A percentile compares a stretch with the other conserved stretches of the same genome.
phyloP scores from a whole-genome alignment of 2,329 filamentous ascomycete genomes.

The Plenodomus biglobosus region DNA sequence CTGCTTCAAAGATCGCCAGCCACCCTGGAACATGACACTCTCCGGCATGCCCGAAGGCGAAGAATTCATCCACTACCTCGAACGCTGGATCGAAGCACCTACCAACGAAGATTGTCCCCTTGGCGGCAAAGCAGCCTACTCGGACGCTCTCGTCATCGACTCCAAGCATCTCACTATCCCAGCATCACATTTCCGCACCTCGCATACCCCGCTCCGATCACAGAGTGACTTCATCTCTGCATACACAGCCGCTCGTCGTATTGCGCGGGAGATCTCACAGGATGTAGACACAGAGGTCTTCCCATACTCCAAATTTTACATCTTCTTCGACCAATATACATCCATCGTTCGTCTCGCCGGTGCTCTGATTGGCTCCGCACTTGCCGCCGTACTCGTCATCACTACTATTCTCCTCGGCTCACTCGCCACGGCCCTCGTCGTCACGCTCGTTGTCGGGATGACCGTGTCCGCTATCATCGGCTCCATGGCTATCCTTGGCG shows the following conservation, averaged over 20 bases:
- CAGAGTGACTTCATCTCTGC: conserved; percentile 92
- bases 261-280: conserved; percentile 72
- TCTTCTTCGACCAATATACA: conserved; percentile 98
- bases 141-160: conserved; percentile 79
- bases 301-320: conserved; percentile 96
- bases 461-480: conserved; percentile 92
- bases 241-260: conserved; percentile 85
- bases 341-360: conserved; percentile 79
- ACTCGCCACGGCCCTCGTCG: conserved; percentile 74
- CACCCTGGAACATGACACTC: conserved; percentile 86
- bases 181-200: conserved; percentile 89
- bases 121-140: conserved; percentile 84
- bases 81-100: conserved; percentile 78
- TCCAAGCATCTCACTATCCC: conserved; percentile 65
- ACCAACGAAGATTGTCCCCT: conserved; percentile 84
- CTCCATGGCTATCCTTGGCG: conserved; percentile 84
- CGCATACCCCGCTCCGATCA: conserved; percentile 81
- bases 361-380: conserved; percentile 76
- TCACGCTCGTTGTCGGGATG: conserved; percentile 89
- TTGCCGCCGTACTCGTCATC: conserved; percentile 82
- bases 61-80: conserved; percentile 86
- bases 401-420: conserved; percentile 82
- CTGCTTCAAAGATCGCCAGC: conserved; percentile 77
- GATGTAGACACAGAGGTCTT: conserved; percentile 81
- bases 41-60: conserved; percentile 87